These are phyloP conservation scores for Rhodotorula mucilaginosa DNA, from an alignment of 1,284 basidiomycete species.

Conservation along the genomic window DNA sequence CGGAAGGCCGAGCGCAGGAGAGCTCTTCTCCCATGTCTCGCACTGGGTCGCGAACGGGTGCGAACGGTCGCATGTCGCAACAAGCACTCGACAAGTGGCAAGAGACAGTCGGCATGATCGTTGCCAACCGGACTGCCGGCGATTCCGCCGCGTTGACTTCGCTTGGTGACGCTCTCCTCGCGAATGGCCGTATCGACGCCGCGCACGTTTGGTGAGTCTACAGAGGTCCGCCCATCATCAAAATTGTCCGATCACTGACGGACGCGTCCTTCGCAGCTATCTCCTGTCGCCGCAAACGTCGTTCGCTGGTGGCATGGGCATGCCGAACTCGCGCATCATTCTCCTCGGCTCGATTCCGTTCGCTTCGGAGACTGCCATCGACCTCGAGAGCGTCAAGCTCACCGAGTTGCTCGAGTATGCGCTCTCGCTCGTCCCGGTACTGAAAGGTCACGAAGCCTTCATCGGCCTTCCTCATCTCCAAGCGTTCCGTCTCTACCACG, in stretches of 20 bases:
- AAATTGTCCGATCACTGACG: constrained; percentile 19
- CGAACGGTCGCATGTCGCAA: constrained; percentile 53
- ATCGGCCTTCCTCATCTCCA: constrained; percentile 80
- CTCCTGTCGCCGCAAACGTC: constrained; percentile 82
- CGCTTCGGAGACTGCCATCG: constrained; percentile 60
- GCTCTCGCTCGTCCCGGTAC: constrained; percentile 61
- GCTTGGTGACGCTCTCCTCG: constrained; percentile 76
- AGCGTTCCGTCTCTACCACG: constrained; percentile 80
- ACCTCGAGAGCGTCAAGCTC: constrained; percentile 77
- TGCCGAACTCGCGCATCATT: constrained; percentile 34
- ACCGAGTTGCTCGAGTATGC: constrained; percentile 93
- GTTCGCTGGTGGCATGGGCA: constrained; percentile 57
- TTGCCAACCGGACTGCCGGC: constrained; percentile 64
- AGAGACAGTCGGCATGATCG: constrained; percentile 79
- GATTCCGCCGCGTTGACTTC: constrained; percentile 72
- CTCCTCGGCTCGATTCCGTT: constrained; percentile 40
- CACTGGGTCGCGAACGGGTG: constrained; percentile 56
- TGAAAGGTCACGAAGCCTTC: constrained; percentile 83
- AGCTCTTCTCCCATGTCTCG: constrained; percentile 60
- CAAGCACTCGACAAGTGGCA: constrained; percentile 73
- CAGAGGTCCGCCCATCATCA: not conserved
- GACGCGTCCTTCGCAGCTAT: constrained; percentile 59
- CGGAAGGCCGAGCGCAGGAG: constrained; percentile 2
- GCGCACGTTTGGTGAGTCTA: constrained; percentile 79
- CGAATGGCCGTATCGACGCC: constrained; percentile 73